Base-by-base conservation (phyloP, 176 grass and related monocot species). In the Juncus effusus region DNA sequence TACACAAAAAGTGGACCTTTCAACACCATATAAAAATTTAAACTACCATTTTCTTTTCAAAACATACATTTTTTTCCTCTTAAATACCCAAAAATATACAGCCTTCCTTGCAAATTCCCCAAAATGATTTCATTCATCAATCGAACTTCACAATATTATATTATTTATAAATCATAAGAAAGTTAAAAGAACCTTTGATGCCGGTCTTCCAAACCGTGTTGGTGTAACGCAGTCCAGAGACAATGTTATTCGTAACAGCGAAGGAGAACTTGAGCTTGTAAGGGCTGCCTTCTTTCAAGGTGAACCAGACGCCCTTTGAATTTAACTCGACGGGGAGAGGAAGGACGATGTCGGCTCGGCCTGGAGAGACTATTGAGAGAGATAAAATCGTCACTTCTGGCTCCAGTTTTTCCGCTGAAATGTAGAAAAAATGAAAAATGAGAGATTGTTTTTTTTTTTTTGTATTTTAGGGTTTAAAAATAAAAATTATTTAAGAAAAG, bases 201-300 rank as follows among this genome's bases (percentile, higher is more conserved):
- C 85, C 89, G 10, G 89, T 87, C 76, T 99, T 99, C 95, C 95
- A 99, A 64, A 99, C 89, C 42, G 83, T 82, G 83, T 94, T 99
- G 64, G 89, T 93, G 80, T 99, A 99, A 11, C 78, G 79, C 52
- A 99, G 86, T 58, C 95, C 95, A 63, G 89, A 90, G 75, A 99
- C 95, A 64, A 99, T 99, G 69, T 99, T 99, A 73, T 87, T 84
- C 75, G 40, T 78, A 75, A 99, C 85, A 37, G 80, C 79, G 68
- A 99, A 94, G 86, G 83, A 78, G 89, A 99, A 99, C 76, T 92
- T 99, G 78, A 99, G 95, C 45, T 69, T 77, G 86, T 94, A 93
- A 7, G 39, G 73, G 73, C 85, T 90, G 13, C 95, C 89, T 56
- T 99, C 95, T 76, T 99, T 99, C 40, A 99, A 69, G 50, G 89